These are phyloP conservation scores for Bruguiera sexangula DNA, from an alignment of 345 rosid species.

Conservation along the genomic window DNA sequence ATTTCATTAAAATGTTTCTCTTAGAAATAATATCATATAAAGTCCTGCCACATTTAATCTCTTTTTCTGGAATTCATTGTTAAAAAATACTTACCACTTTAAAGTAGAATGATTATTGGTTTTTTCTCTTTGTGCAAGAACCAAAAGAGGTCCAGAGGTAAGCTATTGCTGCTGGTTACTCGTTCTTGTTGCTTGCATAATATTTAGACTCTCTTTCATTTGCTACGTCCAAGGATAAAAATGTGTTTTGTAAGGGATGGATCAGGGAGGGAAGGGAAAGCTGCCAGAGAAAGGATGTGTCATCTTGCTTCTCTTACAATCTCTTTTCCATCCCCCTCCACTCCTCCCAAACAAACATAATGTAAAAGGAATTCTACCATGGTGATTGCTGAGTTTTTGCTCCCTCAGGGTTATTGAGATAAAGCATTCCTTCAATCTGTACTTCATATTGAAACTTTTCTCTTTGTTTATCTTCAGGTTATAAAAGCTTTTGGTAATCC, in stretches of 20 bases:
- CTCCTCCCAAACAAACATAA: too few relatives aligned
- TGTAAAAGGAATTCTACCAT: neutral
- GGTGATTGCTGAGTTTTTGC: neutral
- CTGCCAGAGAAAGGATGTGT: too few relatives aligned
- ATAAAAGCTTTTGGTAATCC: slow-evolving; percentile 70
- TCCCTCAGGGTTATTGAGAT: slow-evolving; percentile 1
- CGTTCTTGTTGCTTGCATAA: neutral
- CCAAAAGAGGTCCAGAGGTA: neutral
- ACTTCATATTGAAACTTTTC: neutral
- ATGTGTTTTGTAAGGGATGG: too few relatives aligned
- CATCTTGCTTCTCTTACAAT: too few relatives aligned
- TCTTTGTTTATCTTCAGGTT: slow-evolving; percentile 41
- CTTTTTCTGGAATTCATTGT: too few relatives aligned
- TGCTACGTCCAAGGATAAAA: too few relatives aligned
- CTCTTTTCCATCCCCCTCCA: too few relatives aligned
- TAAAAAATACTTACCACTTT: too few relatives aligned
- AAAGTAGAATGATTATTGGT: neutral
- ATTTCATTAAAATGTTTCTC: neutral
- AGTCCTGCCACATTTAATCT: neutral
- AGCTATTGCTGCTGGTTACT: neutral
- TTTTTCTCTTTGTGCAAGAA: neutral
- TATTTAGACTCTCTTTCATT: neutral
- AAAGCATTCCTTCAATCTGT: neutral
- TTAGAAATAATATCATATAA: neutral
- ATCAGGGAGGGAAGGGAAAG: too few relatives aligned